These are phyloP conservation scores for Neobulgaria alba DNA, from an alignment of 2,329 filamentous ascomycete genomes.

Conservation along the genomic window DNA sequence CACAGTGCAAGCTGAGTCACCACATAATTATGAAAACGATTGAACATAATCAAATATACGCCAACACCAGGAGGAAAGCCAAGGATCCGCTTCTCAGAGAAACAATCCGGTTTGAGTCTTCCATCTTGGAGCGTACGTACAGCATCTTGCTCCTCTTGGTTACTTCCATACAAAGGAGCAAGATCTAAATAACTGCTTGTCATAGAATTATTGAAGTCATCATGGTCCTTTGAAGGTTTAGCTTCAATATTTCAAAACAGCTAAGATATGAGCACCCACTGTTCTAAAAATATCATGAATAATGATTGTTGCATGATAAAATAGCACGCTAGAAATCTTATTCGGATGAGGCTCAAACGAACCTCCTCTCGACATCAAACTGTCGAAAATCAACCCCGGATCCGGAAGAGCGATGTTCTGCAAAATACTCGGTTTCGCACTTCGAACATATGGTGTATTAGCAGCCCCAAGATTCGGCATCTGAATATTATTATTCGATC, in stretches of 20 bases:
- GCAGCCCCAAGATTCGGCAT: conserved; percentile 59
- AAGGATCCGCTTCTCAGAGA: conserved; percentile 60
- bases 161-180: conserved; percentile 64
- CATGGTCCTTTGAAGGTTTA: conserved; percentile 36
- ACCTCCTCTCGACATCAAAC: conserved; percentile 44
- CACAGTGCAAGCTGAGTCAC: conserved; percentile 62
- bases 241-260: conserved; percentile 3
- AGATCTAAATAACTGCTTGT: conserved; percentile 71
- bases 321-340: conserved; percentile 66
- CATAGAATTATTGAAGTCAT: conserved; percentile 52
- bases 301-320: conserved; percentile 65
- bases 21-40: conserved; percentile 68
- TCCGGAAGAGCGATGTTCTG: conserved; percentile 56
- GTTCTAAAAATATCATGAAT: conserved; percentile 60
- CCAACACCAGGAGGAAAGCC: conserved; percentile 65
- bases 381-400: conserved; percentile 53
- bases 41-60: conserved; percentile 69
- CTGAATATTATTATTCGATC: conserved; percentile 61
- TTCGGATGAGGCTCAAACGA: conserved; percentile 57
- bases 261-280: conserved; percentile 8
- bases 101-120: conserved; percentile 63
- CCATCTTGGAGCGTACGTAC: conserved; percentile 60
- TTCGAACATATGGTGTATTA: conserved; percentile 57
- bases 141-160: conserved; percentile 38
- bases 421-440: conserved; percentile 50